These are phyloP conservation scores for Alternaria ventricosa DNA, from an alignment of 2,329 filamentous ascomycete genomes.

Conservation along the genomic window DNA sequence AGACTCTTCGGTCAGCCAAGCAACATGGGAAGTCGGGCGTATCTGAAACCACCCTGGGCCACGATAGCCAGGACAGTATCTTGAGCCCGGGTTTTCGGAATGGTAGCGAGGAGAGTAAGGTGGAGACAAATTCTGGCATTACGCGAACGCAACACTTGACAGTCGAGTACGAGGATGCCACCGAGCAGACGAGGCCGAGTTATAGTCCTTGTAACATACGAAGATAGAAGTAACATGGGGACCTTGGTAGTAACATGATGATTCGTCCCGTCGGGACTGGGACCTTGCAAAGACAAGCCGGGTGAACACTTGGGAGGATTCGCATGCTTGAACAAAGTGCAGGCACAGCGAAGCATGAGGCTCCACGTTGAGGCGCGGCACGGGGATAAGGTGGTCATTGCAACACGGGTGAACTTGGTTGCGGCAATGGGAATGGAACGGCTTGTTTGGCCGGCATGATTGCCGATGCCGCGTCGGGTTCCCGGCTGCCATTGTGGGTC, in stretches of 20 bases:
- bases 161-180: neutral
- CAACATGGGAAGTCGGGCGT: neutral
- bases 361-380: neutral
- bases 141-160: neutral
- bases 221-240: neutral
- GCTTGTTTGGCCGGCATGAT: neutral
- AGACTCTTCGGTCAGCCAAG: neutral
- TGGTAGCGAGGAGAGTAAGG: neutral
- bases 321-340: neutral
- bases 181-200: neutral
- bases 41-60: neutral
- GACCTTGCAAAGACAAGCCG: neutral
- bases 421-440: neutral
- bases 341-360: neutral
- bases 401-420: neutral
- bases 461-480: neutral
- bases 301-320: neutral
- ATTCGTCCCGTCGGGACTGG: neutral
- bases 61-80: neutral
- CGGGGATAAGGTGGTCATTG: neutral
- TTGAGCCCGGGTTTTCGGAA: neutral
- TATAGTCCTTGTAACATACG: neutral
- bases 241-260: neutral
- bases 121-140: neutral
- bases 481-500: neutral